Evolutionary conservation across 2,329 filamentous ascomycete species (phyloP), one percentile per base, ranked within the genome.

Genomic region (Raffaelea deltoideospora): DNA sequence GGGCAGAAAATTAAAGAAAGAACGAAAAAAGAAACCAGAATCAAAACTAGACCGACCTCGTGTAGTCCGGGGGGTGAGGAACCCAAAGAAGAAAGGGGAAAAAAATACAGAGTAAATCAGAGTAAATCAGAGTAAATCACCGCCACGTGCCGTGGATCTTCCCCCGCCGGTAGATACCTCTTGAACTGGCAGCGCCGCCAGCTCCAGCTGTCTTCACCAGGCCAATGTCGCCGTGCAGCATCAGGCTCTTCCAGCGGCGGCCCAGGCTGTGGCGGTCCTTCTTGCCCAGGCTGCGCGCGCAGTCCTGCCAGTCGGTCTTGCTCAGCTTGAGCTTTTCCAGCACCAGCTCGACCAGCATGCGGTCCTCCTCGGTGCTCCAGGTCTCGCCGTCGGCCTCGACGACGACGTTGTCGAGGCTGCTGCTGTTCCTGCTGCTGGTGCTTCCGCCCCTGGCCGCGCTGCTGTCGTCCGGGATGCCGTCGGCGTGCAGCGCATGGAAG

Each of bases 281-380:
- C 47, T 67, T 72, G 42, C 75, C 74, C 8, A 79, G 58, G 45
- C 63, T 73, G 41, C 72, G 63, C 31, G 74, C 75, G 52, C 74
- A 79, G 50, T 79, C 74, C 41, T 76, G 70, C 75, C 74, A 79
- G 40, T 79, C 73, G 35, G 65, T 62, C 54, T 72, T 76, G 46
- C 66, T 67, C 18, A 80, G 61, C 54, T 69, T 69, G 38, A 79
- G 61, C 58, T 79, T 79, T 50, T 76, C 72, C 6, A 79, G 59
- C 28, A 80, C 72, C 15, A 79, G 62, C 54, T 79, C 73, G n/a
- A 79, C 70, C 2, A 80, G 60, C 39, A 76, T 61, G 39, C 72
- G 63, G 51, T 79, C 75, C 42, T 79, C 73, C 43, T 79, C 74
- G 3, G 61, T 60, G 41, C 64, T 74, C 76, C 76, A 79, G 28